Conservation (phyloP, 768 basidiomycete genomes). For the Lepiota brunneoincarnata region DNA sequence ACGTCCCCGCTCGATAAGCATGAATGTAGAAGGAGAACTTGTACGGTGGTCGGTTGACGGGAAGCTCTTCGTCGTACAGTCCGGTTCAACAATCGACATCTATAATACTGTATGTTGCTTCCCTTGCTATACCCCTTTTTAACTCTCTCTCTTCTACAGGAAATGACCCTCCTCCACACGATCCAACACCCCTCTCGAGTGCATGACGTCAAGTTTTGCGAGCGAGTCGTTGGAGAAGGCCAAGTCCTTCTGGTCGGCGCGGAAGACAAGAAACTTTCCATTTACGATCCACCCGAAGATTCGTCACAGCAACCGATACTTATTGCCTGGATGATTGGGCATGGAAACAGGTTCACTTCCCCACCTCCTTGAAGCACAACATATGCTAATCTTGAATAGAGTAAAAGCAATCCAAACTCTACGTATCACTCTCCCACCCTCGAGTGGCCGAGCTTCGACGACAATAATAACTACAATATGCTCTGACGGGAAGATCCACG, state of each 20-base stretch:
- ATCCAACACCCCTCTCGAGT: conserved; percentile 79
- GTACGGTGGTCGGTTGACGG: conserved; percentile 86
- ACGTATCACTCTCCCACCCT: conserved; percentile 51
- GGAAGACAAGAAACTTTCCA: conserved; percentile 85
- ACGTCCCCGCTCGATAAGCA: not conserved
- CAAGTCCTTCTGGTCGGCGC: conserved; percentile 82
- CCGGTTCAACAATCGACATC: conserved; percentile 72
- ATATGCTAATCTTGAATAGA: conserved; percentile 33
- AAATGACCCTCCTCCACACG: conserved; percentile 73
- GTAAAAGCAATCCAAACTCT: conserved; percentile 80
- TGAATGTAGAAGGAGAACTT: conserved; percentile 77
- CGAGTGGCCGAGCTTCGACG: conserved; percentile 37
- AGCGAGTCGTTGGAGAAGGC: conserved; percentile 49
- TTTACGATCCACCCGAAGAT: conserved; percentile 63
- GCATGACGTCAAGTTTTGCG: conserved; percentile 79
- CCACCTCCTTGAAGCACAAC: conserved; percentile 3
- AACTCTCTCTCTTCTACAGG: conserved; percentile 38
- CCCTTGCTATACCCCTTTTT: not conserved
- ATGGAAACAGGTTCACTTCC: conserved; percentile 71
- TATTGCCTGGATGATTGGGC: conserved; percentile 76
- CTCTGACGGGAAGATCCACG: conserved; percentile 82
- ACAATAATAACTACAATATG: conserved; percentile 76
- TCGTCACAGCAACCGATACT: conserved; percentile 46
- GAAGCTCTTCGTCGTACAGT: conserved; percentile 75
- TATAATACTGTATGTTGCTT: conserved; percentile 65